Percentiles rank a stretch among this genome's conserved stretches.
These are phyloP conservation scores for Boeremia lycopersici DNA, from an alignment of 2,329 filamentous ascomycete species.

Conservation along the genomic window DNA sequence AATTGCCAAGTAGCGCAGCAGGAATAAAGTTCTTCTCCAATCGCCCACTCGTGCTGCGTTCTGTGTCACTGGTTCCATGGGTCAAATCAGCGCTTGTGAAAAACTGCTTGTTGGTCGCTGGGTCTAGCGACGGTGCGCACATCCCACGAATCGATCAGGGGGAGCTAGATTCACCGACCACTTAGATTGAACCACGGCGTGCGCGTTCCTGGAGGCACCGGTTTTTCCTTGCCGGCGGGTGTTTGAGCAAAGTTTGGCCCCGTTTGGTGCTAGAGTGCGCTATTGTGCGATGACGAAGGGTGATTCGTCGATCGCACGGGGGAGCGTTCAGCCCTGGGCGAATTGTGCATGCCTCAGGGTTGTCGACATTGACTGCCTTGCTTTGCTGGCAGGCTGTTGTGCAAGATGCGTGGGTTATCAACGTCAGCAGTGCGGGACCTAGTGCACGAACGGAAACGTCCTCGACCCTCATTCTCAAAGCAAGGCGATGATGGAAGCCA, in stretches of 20 bases:
- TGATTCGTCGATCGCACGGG: constrained; percentile 3
- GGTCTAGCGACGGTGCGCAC: neutral
- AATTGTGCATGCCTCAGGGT: no score
- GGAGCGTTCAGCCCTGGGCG: constrained; percentile 3
- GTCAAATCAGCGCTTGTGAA: constrained; percentile 11
- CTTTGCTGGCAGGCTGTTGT: constrained; percentile 2
- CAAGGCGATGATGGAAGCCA: constrained; percentile 5
- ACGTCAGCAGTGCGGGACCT: neutral
- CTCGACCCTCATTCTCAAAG: neutral
- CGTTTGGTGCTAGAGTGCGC: neutral
- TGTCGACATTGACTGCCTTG: neutral
- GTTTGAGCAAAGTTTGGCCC: constrained; percentile 7
- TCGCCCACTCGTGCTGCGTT: neutral
- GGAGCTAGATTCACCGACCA: neutral
- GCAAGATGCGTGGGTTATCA: neutral
- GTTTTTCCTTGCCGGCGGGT: constrained; percentile 3
- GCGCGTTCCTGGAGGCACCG: constrained; percentile 13
- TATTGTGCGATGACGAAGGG: neutral
- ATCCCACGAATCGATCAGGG: neutral
- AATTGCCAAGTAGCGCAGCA: constrained; percentile 8
- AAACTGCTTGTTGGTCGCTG: neutral
- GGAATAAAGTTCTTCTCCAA: constrained; percentile 7
- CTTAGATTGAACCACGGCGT: neutral
- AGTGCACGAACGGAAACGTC: no score
- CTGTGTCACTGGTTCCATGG: constrained; percentile 11